Conservation (phyloP, 495 filamentous ascomycete genomes). For the Chaetomium cochliodes region DNA sequence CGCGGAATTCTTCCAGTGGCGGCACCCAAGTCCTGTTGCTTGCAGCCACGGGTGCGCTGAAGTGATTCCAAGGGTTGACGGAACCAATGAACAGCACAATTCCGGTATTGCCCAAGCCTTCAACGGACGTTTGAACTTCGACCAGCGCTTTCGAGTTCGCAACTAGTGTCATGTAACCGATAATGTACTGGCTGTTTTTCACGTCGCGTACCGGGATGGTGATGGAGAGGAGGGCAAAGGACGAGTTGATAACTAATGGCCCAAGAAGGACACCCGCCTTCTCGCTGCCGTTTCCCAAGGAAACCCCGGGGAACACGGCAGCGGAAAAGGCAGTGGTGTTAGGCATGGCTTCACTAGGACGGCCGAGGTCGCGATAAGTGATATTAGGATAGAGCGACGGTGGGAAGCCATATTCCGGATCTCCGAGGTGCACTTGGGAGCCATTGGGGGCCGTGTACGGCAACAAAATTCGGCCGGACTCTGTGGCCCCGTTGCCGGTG, state of each 20-base stretch:
- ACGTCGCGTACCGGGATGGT: conserved; percentile 72
- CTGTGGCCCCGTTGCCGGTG: conserved; percentile 46
- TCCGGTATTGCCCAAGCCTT: conserved; percentile 68
- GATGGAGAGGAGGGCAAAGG: conserved; percentile 74
- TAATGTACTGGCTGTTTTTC: conserved; percentile 53
- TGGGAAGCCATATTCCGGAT: conserved; percentile 61
- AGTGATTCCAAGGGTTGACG: conserved; percentile 60
- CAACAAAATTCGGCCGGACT: conserved; percentile 46
- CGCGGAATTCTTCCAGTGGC: conserved; percentile 35
- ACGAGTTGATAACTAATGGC: conserved; percentile 64
- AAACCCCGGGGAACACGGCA: conserved; percentile 50
- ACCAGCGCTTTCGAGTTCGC: conserved; percentile 61
- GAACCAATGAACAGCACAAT: conserved; percentile 67
- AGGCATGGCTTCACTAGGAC: conserved; percentile 38
- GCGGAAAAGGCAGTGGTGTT: conserved; percentile 43
- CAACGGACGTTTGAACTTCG: conserved; percentile 55
- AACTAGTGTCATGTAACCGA: conserved; percentile 75
- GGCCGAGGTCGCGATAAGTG: conserved; percentile 52
- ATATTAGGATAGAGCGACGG: conserved; percentile 70
- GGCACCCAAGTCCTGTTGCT: conserved; percentile 39
- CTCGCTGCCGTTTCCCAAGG: conserved; percentile 50
- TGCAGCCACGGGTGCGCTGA: conserved; percentile 44
- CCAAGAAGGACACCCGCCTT: conserved; percentile 61
- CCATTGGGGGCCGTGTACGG: conserved; percentile 61
- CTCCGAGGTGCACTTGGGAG: conserved; percentile 55